Percentiles rank a stretch among this genome's conserved stretches.
Conservation (phyloP, 1,139 yeast genomes). For the Chernovozyma aurita region DNA sequence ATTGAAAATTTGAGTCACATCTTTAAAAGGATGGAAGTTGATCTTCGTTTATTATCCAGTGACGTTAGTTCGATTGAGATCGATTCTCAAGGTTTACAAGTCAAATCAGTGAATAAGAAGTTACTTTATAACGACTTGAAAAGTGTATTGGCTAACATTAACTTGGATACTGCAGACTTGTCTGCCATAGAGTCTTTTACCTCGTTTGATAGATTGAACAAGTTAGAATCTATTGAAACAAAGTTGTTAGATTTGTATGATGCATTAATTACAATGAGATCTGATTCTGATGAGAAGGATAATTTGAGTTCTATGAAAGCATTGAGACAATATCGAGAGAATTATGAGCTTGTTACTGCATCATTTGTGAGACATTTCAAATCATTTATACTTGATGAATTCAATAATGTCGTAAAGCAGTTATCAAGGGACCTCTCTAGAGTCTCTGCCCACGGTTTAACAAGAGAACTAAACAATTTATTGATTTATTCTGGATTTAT, state of each 20-base stretch:
- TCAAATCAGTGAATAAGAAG: slow-evolving; percentile 78
- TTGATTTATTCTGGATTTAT: slow-evolving; percentile 59
- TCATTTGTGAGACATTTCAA: slow-evolving; percentile 50
- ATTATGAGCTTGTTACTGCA: slow-evolving; percentile 55
- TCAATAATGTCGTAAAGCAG: slow-evolving; percentile 32
- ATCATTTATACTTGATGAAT: slow-evolving; percentile 39
- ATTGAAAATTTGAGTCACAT: slow-evolving; percentile 59
- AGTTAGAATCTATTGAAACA: slow-evolving; percentile 48
- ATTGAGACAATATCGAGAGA: slow-evolving; percentile 59
- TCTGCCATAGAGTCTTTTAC: slow-evolving; percentile 42
- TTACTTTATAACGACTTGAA: slow-evolving; percentile 64
- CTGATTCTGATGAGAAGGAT: slow-evolving; percentile 31
- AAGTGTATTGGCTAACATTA: slow-evolving; percentile 64
- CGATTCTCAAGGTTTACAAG: slow-evolving; percentile 80
- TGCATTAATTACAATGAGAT: slow-evolving; percentile 60
- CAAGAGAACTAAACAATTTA: slow-evolving; percentile 37
- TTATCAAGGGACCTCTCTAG: slow-evolving; percentile 20
- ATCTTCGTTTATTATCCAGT: slow-evolving; percentile 45
- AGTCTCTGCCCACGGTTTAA: slow-evolving; percentile 21
- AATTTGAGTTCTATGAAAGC: slow-evolving; percentile 67
- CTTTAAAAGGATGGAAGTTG: slow-evolving; percentile 42
- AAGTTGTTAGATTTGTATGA: slow-evolving; percentile 57
- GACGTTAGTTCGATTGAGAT: slow-evolving; percentile 70
- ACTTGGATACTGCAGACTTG: slow-evolving; percentile 56
- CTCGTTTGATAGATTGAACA: slow-evolving; percentile 45